Evolutionary conservation across 2,329 filamentous ascomycete genomes (phyloP), one percentile per base, ranked within the genome.

Genomic region (Aspergillus pseudotamarii): DNA sequence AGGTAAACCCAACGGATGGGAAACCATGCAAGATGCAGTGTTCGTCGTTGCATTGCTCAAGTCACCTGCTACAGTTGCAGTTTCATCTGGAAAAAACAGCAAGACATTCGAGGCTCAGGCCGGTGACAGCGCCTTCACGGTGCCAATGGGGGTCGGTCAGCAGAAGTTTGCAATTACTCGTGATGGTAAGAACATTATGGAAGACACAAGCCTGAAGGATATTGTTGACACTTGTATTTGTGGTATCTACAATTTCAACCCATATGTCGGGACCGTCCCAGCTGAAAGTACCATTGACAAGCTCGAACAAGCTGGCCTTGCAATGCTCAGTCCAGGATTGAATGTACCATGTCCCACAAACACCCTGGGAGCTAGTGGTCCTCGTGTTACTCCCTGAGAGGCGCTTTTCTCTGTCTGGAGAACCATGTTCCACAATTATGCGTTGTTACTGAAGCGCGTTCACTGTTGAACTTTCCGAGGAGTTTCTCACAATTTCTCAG

Each of bases 221-320:
- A 81, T 87, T 43, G 75, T 78, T 1, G 74, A 82, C 48, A 74
- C 74, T 19, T 87, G 85, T 68, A 72, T 80, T 21, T 86, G 71
- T 50, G 73, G 84, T 4, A 76, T 86, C 56, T 86, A 86, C 76
- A 86, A 86, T 73, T 86, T 83, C 76, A 87, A 87, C 62, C 80
- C 83, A 16, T 86, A 84, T 64, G 83, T 85, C 0, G 84, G 84
- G 16, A 82, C 78, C 1, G 74, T 86, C 3, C 83, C 84, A 28
- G 68, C 72, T 16, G 69, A 70, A 57, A 36, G 64, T 23, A 64
- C 63, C 4, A 65, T 77, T 34, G 80, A 82, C 60, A 68, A 72
- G 56, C 76, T 82, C 1, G 72, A 73, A 55, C 69, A 76, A 2
- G 75, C 69, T 45, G 80, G 77, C 16, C 59, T 73, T 38, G 62